Percentiles rank a stretch among this genome's conserved stretches.
phyloP scores from a whole-genome alignment of 352 stramenopile species.

The Phytophthora megakarya region DNA sequence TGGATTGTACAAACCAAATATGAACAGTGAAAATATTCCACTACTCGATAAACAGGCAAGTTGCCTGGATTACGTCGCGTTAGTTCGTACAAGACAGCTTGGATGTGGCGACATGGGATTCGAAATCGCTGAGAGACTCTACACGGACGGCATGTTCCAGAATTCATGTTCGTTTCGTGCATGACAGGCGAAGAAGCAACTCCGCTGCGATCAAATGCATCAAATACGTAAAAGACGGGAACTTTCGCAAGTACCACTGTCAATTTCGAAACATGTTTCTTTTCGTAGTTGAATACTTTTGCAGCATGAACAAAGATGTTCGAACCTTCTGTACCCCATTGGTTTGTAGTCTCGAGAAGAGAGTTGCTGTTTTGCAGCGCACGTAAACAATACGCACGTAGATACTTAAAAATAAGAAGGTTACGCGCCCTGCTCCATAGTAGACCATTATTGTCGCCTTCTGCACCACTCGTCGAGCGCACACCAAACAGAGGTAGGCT shows the following conservation, averaged over 20 bases:
- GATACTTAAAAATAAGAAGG: neutral
- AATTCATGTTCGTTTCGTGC: neutral
- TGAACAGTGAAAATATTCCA: too few species aligned
- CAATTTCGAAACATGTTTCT: neutral
- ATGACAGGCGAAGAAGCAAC: neutral
- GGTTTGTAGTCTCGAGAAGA: neutral
- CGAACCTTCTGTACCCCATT: neutral
- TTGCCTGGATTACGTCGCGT: too few species aligned
- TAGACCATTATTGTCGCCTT: neutral
- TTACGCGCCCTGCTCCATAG: neutral
- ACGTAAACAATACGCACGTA: neutral
- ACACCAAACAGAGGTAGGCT: neutral
- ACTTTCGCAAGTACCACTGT: neutral
- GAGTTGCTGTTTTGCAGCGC: neutral
- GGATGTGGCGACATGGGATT: neutral
- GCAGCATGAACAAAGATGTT: neutral
- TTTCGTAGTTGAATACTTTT: neutral
- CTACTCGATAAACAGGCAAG: too few species aligned
- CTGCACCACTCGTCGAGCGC: neutral
- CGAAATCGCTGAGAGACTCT: neutral
- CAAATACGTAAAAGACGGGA: neutral
- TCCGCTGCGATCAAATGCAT: neutral
- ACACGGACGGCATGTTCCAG: neutral
- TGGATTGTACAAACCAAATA: too few species aligned
- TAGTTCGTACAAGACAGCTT: constrained; percentile 4